These are phyloP conservation scores for Fagopyrum homotropicum DNA, from an alignment of 148 eudicot genomes.

Conservation along the genomic window DNA sequence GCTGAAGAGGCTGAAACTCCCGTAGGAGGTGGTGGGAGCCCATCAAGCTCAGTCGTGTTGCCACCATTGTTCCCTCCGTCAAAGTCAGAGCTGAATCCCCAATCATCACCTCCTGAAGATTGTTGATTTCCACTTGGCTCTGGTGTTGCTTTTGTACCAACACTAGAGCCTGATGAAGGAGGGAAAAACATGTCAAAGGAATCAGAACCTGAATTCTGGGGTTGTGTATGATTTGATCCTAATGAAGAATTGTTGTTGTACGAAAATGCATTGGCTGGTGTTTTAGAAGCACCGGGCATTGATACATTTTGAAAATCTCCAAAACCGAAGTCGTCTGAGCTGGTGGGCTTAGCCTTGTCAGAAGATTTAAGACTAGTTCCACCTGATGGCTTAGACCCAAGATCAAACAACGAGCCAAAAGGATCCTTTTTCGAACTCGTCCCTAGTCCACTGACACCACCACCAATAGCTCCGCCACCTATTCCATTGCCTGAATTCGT, in stretches of 20 bases:
- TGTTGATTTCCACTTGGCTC: constrained; percentile 30
- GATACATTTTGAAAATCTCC: constrained; percentile 62
- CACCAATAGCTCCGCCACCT: constrained; percentile 8
- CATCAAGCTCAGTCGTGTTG: constrained; percentile 76
- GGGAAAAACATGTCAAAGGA: constrained; percentile 58
- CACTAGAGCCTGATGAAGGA: constrained; percentile 26
- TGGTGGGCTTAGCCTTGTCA: constrained; percentile 25
- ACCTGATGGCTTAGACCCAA: constrained; percentile 46
- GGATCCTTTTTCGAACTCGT: constrained; percentile 52
- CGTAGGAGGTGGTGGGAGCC: constrained; percentile 90
- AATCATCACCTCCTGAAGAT: constrained; percentile 64
- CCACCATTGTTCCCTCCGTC: constrained; percentile 45
- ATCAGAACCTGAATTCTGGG: constrained; percentile 37
- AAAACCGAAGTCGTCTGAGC: constrained; percentile 38
- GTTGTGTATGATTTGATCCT: background rate
- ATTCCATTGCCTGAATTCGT: constrained; percentile 6
- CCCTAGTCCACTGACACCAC: constrained; percentile 36
- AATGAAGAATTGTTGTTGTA: background rate
- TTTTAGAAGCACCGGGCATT: constrained; percentile 28
- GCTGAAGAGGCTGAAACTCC: constrained; percentile 77
- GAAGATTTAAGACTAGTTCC: constrained; percentile 30
- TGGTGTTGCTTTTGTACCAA: constrained; percentile 23
- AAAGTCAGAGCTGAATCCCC: constrained; percentile 47
- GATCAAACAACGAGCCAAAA: constrained; percentile 62
- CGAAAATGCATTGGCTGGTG: constrained; percentile 12